Evolutionary conservation across 2,329 filamentous ascomycete species (phyloP).

Genomic region (Neocatenulostroma microsporum): DNA sequence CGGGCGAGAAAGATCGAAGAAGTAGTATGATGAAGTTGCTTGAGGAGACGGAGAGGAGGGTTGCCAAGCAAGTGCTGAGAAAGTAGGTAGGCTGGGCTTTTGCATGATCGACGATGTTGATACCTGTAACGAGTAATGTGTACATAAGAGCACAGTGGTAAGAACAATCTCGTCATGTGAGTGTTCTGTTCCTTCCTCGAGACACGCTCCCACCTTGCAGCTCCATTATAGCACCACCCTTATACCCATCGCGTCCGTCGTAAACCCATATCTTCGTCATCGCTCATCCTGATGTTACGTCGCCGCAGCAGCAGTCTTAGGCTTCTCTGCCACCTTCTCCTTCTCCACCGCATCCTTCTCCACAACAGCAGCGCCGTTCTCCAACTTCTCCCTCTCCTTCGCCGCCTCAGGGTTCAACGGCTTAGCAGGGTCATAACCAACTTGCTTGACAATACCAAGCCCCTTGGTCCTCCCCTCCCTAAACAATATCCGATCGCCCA

Average conservation of each 20-base stretch:
- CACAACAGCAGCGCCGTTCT: constrained; percentile 3
- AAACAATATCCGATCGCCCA: constrained; percentile 85
- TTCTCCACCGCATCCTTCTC: neutral
- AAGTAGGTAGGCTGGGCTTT: no score
- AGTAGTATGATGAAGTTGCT: constrained; percentile 17
- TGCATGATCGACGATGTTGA: no score
- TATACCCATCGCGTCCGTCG: no score
- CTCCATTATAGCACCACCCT: no score
- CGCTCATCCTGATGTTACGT: neutral
- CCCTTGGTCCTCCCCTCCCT: constrained; percentile 93
- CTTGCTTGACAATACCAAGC: constrained; percentile 81
- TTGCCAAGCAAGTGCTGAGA: constrained; percentile 17
- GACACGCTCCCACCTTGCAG: no score
- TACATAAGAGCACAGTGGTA: no score
- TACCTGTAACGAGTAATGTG: no score
- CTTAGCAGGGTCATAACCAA: constrained; percentile 69
- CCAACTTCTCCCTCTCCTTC: constrained; percentile 18
- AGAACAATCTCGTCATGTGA: no score
- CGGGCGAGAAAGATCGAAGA: constrained; percentile 12
- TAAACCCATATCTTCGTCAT: no score
- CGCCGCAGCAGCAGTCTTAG: neutral
- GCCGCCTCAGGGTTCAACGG: constrained; percentile 36
- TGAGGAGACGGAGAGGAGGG: constrained; percentile 17
- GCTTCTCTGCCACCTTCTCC: constrained; percentile 5
- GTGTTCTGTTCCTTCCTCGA: no score